These are phyloP conservation scores for Trichoderma asperellum DNA, from an alignment of 2,329 filamentous ascomycete species.

Conservation along the genomic window DNA sequence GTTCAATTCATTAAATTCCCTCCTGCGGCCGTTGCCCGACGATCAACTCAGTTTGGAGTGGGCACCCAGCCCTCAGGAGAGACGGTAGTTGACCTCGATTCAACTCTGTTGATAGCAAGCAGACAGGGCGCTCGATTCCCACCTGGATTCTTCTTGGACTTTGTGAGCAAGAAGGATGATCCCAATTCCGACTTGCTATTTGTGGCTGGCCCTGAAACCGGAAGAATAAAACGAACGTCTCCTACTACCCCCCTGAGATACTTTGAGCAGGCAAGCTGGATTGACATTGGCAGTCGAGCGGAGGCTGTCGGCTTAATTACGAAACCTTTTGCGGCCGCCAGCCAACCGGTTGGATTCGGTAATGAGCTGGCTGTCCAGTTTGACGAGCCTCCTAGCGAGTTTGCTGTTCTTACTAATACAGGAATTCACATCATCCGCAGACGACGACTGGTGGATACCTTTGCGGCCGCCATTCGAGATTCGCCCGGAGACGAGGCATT, in stretches of 20 bases:
- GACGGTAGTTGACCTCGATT: conserved; percentile 52
- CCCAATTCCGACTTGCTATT: conserved; percentile 72
- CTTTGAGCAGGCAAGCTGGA: conserved; percentile 79
- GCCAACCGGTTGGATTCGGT: conserved; percentile 77
- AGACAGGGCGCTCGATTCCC: conserved; percentile 66
- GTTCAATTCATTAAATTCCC: conserved; percentile 97
- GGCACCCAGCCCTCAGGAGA: conserved; percentile 41
- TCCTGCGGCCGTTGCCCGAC: conserved; percentile 52
- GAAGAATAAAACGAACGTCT: conserved; percentile 70
- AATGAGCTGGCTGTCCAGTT: conserved; percentile 98
- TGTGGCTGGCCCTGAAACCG: conserved; percentile 84
- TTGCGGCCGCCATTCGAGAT: conserved; percentile 77
- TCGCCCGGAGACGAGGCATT: conserved; percentile 77
- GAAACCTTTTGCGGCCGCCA: conserved; percentile 69
- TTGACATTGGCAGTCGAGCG: conserved; percentile 72
- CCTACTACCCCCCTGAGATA: conserved; percentile 61
- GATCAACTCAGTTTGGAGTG: conserved; percentile 36
- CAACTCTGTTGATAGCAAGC: conserved; percentile 53
- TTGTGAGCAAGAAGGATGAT: conserved; percentile 67
- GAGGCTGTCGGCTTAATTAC: conserved; percentile 81
- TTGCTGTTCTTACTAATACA: conserved; percentile 88
- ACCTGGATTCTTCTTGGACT: conserved; percentile 89
- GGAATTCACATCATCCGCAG: conserved; percentile 86
- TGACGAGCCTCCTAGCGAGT: conserved; percentile 77
- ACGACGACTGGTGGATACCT: conserved; percentile 85